A percentile compares a stretch with the other conserved stretches of the same genome.
Conservation (phyloP, 2,329 filamentous ascomycete genomes). For the Huntiella savannae region DNA sequence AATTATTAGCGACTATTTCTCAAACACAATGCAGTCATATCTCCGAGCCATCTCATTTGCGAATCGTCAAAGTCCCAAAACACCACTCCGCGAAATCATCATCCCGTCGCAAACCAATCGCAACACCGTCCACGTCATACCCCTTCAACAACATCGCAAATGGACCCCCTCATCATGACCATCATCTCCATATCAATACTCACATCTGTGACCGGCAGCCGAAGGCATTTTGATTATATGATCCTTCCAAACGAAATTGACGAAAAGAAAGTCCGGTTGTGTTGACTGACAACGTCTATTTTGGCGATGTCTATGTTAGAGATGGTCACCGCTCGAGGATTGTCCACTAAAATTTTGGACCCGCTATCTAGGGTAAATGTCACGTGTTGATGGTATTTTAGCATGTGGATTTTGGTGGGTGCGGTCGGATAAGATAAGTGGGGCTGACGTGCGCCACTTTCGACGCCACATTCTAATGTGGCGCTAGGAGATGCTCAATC, state of each 20-base stretch:
- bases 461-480: neutral
- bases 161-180: no score
- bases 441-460: neutral
- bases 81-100: no score
- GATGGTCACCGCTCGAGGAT: conserved; percentile 12
- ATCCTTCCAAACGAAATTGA: conserved; percentile 22
- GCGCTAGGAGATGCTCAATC: neutral
- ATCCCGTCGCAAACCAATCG: no score
- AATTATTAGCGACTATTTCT: neutral
- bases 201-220: conserved; percentile 74
- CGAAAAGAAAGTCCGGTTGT: conserved; percentile 20
- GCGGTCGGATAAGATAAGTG: conserved; percentile 1
- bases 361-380: conserved; percentile 11
- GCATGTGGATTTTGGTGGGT: conserved; percentile 10
- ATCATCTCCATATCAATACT: conserved; percentile 26
- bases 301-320: conserved; percentile 11
- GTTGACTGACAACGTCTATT: conserved; percentile 15
- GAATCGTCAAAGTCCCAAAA: no score
- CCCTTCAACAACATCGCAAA: no score
- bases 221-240: conserved; percentile 58
- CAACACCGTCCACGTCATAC: no score
- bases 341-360: conserved; percentile 15
- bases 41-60: no score
- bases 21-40: no score
- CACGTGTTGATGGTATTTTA: conserved; percentile 11